Evolutionary conservation across 2,329 filamentous ascomycete genomes (phyloP).

Genomic region (Fusarium staphyleae): DNA sequence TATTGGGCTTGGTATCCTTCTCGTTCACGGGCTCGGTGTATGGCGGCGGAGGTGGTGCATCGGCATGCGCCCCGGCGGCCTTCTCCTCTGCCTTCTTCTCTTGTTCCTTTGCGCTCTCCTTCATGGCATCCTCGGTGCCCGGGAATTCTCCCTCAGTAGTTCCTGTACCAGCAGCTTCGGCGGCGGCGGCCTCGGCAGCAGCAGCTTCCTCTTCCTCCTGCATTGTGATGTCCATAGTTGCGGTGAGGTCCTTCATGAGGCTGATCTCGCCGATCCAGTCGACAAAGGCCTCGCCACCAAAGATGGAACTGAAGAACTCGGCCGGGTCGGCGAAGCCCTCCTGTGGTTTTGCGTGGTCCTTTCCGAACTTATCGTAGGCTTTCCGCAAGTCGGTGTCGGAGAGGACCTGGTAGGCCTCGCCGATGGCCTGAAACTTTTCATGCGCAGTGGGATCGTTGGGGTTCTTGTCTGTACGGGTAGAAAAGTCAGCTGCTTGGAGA

Average conservation of each 20-base stretch:
- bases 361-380: conserved; percentile 96
- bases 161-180: conserved; percentile 55
- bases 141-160: conserved; percentile 60
- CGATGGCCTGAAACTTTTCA: conserved; percentile 90
- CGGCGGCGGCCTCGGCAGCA: conserved; percentile 58
- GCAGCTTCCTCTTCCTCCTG: conserved; percentile 72
- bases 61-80: conserved; percentile 39
- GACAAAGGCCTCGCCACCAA: conserved; percentile 92
- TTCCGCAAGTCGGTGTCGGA: conserved; percentile 86
- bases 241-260: conserved; percentile 97
- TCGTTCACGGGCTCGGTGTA: conserved; percentile 50
- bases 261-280: conserved; percentile 99
- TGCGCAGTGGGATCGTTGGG: conserved; percentile 93
- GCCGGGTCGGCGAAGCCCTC: conserved; percentile 94
- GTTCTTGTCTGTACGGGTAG: conserved; percentile 79
- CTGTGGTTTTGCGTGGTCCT: conserved; percentile 89
- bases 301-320: conserved; percentile 99
- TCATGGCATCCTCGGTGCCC: conserved; percentile 63
- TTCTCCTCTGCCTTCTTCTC: conserved; percentile 37
- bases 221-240: conserved; percentile 98
- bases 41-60: conserved; percentile 46
- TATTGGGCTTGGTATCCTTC: conserved; percentile 43
- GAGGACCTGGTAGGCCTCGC: conserved; percentile 79
- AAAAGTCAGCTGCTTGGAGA: conserved; percentile 8
- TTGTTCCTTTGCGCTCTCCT: conserved; percentile 59